phyloP scores from a whole-genome alignment of 2,329 filamentous ascomycete species.

The Tolypocladium album region DNA sequence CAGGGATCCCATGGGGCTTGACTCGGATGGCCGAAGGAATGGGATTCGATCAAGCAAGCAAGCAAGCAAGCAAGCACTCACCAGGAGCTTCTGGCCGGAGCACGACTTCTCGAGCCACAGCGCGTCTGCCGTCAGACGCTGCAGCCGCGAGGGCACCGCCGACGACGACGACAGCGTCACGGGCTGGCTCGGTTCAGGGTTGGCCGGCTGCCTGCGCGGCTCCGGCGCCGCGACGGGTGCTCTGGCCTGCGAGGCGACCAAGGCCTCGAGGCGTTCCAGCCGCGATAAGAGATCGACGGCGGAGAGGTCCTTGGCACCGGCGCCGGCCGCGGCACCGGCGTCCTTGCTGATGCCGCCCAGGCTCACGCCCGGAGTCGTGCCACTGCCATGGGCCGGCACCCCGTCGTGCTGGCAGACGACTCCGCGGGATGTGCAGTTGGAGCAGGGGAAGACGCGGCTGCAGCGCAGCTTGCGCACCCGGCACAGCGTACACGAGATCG shows the following conservation, averaged over 20 bases:
- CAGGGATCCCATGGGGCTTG: neutral
- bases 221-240: neutral
- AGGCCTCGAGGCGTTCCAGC: slow-evolving; percentile 10
- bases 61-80: slow-evolving; percentile 8
- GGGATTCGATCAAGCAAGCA: neutral
- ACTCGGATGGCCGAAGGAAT: neutral
- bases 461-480: slow-evolving; percentile 24
- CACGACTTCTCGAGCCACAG: slow-evolving; percentile 21
- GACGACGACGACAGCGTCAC: slow-evolving; percentile 5
- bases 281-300: slow-evolving; percentile 12
- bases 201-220: neutral
- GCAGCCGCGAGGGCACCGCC: slow-evolving; percentile 17
- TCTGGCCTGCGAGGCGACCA: slow-evolving; percentile 7
- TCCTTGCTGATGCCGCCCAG: neutral
- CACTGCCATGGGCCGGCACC: neutral
- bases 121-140: slow-evolving; percentile 21
- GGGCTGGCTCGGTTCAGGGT: slow-evolving; percentile 2
- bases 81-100: slow-evolving; percentile 16
- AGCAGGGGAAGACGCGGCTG: slow-evolving; percentile 24
- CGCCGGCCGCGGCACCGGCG: neutral
- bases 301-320: slow-evolving; percentile 7
- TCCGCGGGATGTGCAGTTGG: slow-evolving; percentile 24
- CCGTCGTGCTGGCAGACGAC: slow-evolving; percentile 16
- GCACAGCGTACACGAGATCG: slow-evolving; percentile 23
- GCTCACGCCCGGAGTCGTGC: neutral